phyloP scores from a whole-genome alignment of 768 basidiomycete genomes.

The Boletus eberwhitei region DNA sequence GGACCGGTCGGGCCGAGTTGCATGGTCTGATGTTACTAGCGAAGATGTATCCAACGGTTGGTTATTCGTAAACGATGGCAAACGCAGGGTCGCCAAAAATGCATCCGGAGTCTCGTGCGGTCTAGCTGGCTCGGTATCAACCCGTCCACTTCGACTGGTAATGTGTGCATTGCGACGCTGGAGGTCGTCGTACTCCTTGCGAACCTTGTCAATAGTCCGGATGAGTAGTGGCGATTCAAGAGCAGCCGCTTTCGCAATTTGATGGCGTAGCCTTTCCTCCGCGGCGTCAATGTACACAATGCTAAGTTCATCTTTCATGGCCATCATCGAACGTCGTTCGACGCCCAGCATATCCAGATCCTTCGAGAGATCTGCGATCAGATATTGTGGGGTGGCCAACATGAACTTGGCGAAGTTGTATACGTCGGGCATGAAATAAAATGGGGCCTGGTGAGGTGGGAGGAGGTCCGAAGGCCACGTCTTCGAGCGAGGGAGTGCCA shows the following conservation, averaged over 20 bases:
- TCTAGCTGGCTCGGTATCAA: slow-evolving; percentile 10
- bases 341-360: slow-evolving; percentile 70
- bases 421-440: slow-evolving; percentile 94
- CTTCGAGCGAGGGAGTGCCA: slow-evolving; percentile 85
- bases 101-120: slow-evolving; percentile 53
- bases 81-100: slow-evolving; percentile 47
- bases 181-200: slow-evolving; percentile 54
- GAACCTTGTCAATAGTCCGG: slow-evolving; percentile 60
- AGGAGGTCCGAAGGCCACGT: slow-evolving; percentile 95
- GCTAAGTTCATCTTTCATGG: slow-evolving; percentile 73
- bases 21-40: slow-evolving; percentile 3
- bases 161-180: slow-evolving; percentile 35
- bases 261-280: slow-evolving; percentile 68
- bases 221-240: slow-evolving; percentile 68
- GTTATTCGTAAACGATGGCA: slow-evolving; percentile 8
- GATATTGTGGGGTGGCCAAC: slow-evolving; percentile 87
- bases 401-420: slow-evolving; percentile 89
- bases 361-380: slow-evolving; percentile 66
- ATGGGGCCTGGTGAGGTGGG: slow-evolving; percentile 90
- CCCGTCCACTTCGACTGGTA: slow-evolving; percentile 21
- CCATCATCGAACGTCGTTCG: slow-evolving; percentile 65
- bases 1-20: slow-evolving; percentile 5
- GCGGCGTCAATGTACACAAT: slow-evolving; percentile 78
- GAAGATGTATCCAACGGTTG: slow-evolving; percentile 2
- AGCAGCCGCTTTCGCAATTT: slow-evolving; percentile 75